phyloP scores from a whole-genome alignment of 306 rosid genomes.

The Leucaena leucocephala region DNA sequence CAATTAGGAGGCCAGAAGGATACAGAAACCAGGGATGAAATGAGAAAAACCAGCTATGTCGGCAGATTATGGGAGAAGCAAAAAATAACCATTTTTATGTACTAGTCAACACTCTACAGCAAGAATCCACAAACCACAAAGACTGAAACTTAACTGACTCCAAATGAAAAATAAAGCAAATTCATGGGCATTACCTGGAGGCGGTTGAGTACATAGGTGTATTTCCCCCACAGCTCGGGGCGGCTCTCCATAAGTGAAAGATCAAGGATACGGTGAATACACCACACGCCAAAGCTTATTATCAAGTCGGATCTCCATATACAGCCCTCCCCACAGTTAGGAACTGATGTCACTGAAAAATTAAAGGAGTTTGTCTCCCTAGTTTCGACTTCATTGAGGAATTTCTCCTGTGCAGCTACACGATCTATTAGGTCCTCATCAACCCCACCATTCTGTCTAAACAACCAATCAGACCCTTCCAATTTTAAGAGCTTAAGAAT shows the following conservation, averaged over 20 bases:
- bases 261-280: slow-evolving; percentile 90
- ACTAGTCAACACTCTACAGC: neutral
- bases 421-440: slow-evolving; percentile 89
- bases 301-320: slow-evolving; percentile 80
- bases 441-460: slow-evolving; percentile 81
- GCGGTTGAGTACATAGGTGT: slow-evolving; percentile 89
- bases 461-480: slow-evolving; percentile 96
- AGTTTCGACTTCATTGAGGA: slow-evolving; percentile 75
- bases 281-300: slow-evolving; percentile 97
- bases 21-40: neutral
- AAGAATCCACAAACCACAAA: neutral
- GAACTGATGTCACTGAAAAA: slow-evolving; percentile 62
- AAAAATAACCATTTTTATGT: neutral
- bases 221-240: slow-evolving; percentile 98
- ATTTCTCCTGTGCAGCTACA: slow-evolving; percentile 91
- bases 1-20: slow-evolving; percentile 21
- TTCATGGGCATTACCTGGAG: slow-evolving; percentile 74
- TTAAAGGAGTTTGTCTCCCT: slow-evolving; percentile 53
- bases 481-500: slow-evolving; percentile 77
- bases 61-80: slow-evolving; percentile 9
- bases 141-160: slow-evolving; percentile 2
- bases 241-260: slow-evolving; percentile 95
- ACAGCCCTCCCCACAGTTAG: slow-evolving; percentile 93
- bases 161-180: neutral
- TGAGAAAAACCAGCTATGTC: neutral